These are phyloP conservation scores for Citrus australasica DNA, from an alignment of 345 rosid species.

Conservation along the genomic window DNA sequence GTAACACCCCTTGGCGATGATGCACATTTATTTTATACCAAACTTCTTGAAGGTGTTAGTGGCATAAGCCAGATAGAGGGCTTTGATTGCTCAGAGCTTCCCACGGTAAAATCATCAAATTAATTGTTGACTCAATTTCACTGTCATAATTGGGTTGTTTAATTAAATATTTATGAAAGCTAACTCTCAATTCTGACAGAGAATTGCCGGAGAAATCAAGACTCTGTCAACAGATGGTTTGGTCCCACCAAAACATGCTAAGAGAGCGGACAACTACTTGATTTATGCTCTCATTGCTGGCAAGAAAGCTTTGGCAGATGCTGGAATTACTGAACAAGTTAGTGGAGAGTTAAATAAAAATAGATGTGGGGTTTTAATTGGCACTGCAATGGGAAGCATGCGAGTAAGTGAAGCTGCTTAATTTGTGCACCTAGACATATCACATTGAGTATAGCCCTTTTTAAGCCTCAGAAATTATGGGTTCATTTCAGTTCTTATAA, in stretches of 20 bases:
- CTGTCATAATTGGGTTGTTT: neutral
- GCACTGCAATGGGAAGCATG: slow-evolving; percentile 59
- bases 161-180: neutral
- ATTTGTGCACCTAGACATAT: neutral
- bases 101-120: slow-evolving; percentile 32
- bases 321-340: slow-evolving; percentile 45
- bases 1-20: slow-evolving; percentile 55
- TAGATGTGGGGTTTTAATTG: slow-evolving; percentile 55
- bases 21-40: slow-evolving; percentile 37
- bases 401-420: slow-evolving; percentile 26
- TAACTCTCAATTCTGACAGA: slow-evolving; percentile 18
- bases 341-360: slow-evolving; percentile 36
- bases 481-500: neutral
- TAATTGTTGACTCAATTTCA: neutral
- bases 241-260: slow-evolving; percentile 49
- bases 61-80: slow-evolving; percentile 53
- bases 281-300: slow-evolving; percentile 56
- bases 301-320: slow-evolving; percentile 60
- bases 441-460: neutral
- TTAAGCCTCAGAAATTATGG: neutral
- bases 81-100: slow-evolving; percentile 49
- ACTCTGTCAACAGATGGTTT: slow-evolving; percentile 50
- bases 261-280: slow-evolving; percentile 59
- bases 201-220: slow-evolving; percentile 64
- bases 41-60: slow-evolving; percentile 51